Evolutionary conservation across 768 basidiomycete genomes (phyloP).

Genomic region (Rubroboletus pulcherrimus): DNA sequence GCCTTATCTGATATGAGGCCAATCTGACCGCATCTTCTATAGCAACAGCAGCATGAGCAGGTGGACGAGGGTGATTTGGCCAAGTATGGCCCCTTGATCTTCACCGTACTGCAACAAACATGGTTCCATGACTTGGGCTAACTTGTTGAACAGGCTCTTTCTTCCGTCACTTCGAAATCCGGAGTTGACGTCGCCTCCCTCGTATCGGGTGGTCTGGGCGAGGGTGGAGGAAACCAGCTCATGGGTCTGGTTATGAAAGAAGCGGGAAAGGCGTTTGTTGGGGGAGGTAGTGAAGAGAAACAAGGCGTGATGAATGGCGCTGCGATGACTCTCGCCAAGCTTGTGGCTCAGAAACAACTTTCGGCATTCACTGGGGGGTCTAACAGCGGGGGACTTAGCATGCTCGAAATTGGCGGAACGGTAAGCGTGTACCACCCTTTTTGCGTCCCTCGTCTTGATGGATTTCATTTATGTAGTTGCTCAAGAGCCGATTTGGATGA

Average conservation of each 20-base stretch:
- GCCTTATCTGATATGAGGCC: neutral
- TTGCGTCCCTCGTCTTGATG: neutral
- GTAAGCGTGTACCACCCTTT: conserved; percentile 31
- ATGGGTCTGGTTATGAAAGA: conserved; percentile 88
- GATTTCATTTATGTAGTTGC: conserved; percentile 2
- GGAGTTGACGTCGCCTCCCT: conserved; percentile 34
- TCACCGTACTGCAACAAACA: conserved; percentile 3
- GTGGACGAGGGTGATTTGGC: conserved; percentile 7
- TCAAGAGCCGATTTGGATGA: conserved; percentile 17
- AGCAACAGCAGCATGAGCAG: conserved; percentile 18
- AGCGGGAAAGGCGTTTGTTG: conserved; percentile 68
- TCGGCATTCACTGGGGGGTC: conserved; percentile 46
- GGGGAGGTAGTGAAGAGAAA: conserved; percentile 57
- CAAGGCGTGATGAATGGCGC: conserved; percentile 85
- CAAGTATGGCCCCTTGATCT: conserved; percentile 22
- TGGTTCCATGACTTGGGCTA: neutral
- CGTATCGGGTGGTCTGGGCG: conserved; percentile 34
- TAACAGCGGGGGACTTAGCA: conserved; percentile 65
- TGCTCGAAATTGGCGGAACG: conserved; percentile 47
- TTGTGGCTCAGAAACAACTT: conserved; percentile 64
- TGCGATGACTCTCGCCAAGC: conserved; percentile 82
- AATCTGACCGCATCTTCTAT: neutral
- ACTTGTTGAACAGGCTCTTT: conserved; percentile 17
- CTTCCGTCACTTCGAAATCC: conserved; percentile 10
- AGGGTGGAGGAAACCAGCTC: conserved; percentile 55